Evolutionary conservation across 2,329 filamentous ascomycete species (phyloP).

Genomic region (Diaporthe destruens): DNA sequence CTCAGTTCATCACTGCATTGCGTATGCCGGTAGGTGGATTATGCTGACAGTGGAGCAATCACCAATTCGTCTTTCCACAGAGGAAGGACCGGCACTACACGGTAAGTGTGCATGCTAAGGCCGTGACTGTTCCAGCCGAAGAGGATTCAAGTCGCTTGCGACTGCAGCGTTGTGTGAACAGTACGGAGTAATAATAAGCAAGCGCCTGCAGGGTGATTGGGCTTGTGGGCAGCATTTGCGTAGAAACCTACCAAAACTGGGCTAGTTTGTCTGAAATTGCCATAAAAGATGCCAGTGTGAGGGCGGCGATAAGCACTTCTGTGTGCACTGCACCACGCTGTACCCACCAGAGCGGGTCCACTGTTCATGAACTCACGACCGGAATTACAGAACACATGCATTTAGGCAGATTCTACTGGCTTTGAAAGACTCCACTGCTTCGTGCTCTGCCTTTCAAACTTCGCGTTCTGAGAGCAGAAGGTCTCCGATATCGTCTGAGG

Average conservation of each 20-base stretch:
- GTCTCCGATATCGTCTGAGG: conserved; percentile 14
- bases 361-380: background rate
- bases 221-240: background rate
- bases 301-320: background rate
- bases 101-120: conserved; percentile 1
- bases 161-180: background rate
- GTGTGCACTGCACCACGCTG: background rate
- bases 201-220: conserved; percentile 16
- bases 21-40: conserved; percentile 2
- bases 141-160: background rate
- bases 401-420: background rate
- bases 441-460: conserved; percentile 8
- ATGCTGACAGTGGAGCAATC: conserved; percentile 1
- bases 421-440: background rate
- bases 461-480: background rate
- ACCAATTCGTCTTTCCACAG: background rate
- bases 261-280: conserved; percentile 11
- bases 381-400: background rate
- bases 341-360: conserved; percentile 2
- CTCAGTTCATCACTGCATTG: background rate
- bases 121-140: background rate
- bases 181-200: too few relatives aligned
- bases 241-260: conserved; percentile 1
- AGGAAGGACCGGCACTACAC: background rate
- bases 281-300: background rate